Base-by-base conservation (phyloP, 768 basidiomycete genomes). In the Roridomyces roridus region DNA sequence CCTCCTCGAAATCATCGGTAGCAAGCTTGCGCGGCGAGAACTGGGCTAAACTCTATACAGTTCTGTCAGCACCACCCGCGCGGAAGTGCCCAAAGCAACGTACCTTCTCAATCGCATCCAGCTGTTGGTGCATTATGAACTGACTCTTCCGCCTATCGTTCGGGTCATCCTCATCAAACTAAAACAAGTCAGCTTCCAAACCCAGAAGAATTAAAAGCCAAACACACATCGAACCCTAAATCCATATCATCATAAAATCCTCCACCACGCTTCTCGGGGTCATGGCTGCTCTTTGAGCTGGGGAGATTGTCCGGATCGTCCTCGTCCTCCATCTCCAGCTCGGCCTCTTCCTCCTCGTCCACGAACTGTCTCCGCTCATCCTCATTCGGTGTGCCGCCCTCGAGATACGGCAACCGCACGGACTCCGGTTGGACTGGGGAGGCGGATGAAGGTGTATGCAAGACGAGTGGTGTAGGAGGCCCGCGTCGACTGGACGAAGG, bases 81-180 rank as follows among this genome's bases (percentile, higher is more conserved):
- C 9, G 2, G 2, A 18, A 52, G 7, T 31, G 21, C 7, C 15
- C 5, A 21, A 41, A 40, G 14, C 24, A 18, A 62, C 37, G 7
- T 57, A 77, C 90, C 78, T 81, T 81, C 67, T 94, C 91, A 43
- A 94, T 88, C 70, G 89, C 88, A 67, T 94, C 92, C 21, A 94
- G 73, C 68, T 88, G 83, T 17, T 86, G 85, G 62, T 79, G 85
- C 85, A 93, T 85, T 39, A 88, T 72, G 61, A 85, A 81, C 63
- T 92, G 91, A 68, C 90, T 92, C 66, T 81, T 83, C 37, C 90
- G 81, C 55, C 83, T 81, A 71, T 91, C 91, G 65, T 91, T 78
- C 40, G 88, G 87, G 64, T 91, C 91, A 62, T 84, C 76, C 41
- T 85, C 82, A 56, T 90, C 87, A 62, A 81, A 87, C 88, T 91